Evolutionary conservation across 805 yeast genomes (phyloP), one percentile per base, ranked within the genome.

Genomic region (Suhomyces sp.): DNA sequence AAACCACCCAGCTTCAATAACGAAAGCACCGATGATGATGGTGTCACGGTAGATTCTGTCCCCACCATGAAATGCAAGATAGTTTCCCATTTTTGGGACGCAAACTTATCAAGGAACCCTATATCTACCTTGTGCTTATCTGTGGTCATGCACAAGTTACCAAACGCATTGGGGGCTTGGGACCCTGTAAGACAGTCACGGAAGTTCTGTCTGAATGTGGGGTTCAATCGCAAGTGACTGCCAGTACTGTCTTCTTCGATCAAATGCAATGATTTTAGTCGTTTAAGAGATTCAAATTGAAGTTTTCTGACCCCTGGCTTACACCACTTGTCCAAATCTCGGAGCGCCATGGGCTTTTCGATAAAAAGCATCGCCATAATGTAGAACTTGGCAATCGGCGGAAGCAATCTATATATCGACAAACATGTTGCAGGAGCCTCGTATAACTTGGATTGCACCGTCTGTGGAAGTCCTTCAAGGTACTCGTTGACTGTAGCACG

Each of bases 51-150:
- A 46, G 86, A 72, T 49, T 89, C 88, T 0, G 97, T 90, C 1
- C 98, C 97, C 44, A 94, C 99, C 98, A 94, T 93, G 73, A 87
- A 94, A 76, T 94, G 98, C 61, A 94, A 76, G 60, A 94, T 93
- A 6, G 90, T 83, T 66, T 94, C 99, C 99, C 99, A 94, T 65
- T 88, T 90, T 46, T 79, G 81, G 6, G 90, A 80, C 12, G 97
- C 96, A 70, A 90, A 92, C 40, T 76, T 76, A 59, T 90, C 96
- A 47, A 93, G 74, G 61, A 86, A 87, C 36, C 77, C 79, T n/a
- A 84, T 69, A 46, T 82, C 84, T 4, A 88, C 87, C 29, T 73
- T 72, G 51, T 81, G 80, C 45, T 82, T 79, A 55, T 84, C 85
- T 7, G 77, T 75, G 38, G 78, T 55, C 19, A 81, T 80, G 50